Percentiles rank a stretch among this genome's conserved stretches.
phyloP scores from a whole-genome alignment of 805 yeast genomes.

The Debaryomyces castellii region DNA sequence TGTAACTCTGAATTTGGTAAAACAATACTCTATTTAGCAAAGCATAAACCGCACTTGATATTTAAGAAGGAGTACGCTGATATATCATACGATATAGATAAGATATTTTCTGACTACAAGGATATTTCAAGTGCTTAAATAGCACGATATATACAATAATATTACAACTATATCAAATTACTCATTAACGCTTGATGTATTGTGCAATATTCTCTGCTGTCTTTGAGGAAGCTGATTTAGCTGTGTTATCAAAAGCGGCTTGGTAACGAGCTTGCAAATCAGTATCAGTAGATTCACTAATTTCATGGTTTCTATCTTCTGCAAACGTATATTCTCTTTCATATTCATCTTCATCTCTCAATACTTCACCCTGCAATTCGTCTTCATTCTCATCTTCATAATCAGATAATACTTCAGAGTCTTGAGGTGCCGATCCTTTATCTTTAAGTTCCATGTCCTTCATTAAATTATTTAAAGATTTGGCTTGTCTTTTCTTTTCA shows the following conservation, averaged over 20 bases:
- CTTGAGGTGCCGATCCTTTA: conserved; percentile 20
- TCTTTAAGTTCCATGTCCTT: conserved; percentile 76
- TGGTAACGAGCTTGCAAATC: conserved; percentile 69
- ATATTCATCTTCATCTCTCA: conserved; percentile 45
- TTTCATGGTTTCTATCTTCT: conserved; percentile 62
- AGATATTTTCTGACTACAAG: conserved; percentile 10
- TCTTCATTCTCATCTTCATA: conserved; percentile 53
- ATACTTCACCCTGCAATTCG: conserved; percentile 44
- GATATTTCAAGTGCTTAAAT: neutral
- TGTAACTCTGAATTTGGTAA: conserved; percentile 89
- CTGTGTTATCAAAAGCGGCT: conserved; percentile 63
- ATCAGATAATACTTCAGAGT: conserved; percentile 53
- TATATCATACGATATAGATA: conserved; percentile 30
- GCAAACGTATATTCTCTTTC: conserved; percentile 71
- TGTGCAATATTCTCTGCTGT: conserved; percentile 74
- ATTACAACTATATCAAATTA: neutral
- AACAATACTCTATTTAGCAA: conserved; percentile 74
- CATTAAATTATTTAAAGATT: conserved; percentile 71
- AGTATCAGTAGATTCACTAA: conserved; percentile 46
- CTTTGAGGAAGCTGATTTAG: conserved; percentile 59
- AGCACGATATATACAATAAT: conserved; percentile 1
- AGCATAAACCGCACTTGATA: conserved; percentile 69
- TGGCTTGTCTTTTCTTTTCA: conserved; percentile 69
- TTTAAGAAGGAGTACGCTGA: conserved; percentile 45
- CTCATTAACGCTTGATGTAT: conserved; percentile 48